Conservation (phyloP, 1,139 yeast genomes). For the Yamadazyma diddensiae region DNA sequence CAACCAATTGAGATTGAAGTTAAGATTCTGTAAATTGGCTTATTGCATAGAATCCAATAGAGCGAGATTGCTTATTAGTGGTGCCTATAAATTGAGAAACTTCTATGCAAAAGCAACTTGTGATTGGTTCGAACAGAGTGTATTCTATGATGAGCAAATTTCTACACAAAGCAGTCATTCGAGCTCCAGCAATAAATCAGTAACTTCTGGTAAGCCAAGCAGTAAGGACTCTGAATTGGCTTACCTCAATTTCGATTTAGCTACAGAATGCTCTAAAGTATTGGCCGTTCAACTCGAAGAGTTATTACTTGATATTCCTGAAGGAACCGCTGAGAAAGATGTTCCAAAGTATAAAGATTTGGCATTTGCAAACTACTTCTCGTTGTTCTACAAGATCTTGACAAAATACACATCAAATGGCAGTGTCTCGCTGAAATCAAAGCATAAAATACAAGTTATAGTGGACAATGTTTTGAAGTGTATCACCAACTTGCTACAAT, state of each 20-base stretch:
- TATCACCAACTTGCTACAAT: slow-evolving; percentile 64
- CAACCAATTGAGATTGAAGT: slow-evolving; percentile 48
- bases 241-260: slow-evolving; percentile 60
- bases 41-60: slow-evolving; percentile 46
- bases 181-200: not conserved
- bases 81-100: slow-evolving; percentile 61
- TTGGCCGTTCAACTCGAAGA: slow-evolving; percentile 53
- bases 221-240: slow-evolving; percentile 41
- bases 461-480: slow-evolving; percentile 68
- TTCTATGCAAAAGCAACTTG: slow-evolving; percentile 55
- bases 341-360: slow-evolving; percentile 57
- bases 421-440: slow-evolving; percentile 23
- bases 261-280: slow-evolving; percentile 62
- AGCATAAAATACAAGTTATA: slow-evolving; percentile 55
- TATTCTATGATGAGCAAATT: slow-evolving; percentile 26
- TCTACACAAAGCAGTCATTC: not conserved
- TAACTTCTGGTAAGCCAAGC: slow-evolving; percentile 2
- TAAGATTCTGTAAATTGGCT: slow-evolving; percentile 57
- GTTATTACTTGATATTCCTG: slow-evolving; percentile 60
- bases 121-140: slow-evolving; percentile 68
- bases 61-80: slow-evolving; percentile 40
- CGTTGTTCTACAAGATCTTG: slow-evolving; percentile 65
- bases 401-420: slow-evolving; percentile 50
- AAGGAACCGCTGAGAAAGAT: slow-evolving; percentile 57
- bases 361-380: slow-evolving; percentile 70